Evolutionary conservation across 225 moss, liverwort and hornwort genomes (phyloP), one percentile per base, ranked within the genome.

Genomic region (Polytrichum commune): DNA sequence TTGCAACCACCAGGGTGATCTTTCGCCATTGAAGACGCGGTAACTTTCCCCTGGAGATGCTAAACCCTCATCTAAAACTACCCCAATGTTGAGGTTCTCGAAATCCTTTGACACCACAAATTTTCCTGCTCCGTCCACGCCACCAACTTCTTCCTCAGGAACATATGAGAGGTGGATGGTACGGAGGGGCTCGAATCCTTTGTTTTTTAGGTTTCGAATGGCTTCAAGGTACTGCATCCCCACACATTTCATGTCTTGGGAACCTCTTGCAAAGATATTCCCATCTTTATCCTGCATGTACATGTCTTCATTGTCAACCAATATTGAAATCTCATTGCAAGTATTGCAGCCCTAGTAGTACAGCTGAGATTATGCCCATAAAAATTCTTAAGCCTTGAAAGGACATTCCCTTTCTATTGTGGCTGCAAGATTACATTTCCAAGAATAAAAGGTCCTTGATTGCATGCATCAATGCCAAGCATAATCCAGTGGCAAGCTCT

Each of bases 191-290:
- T 81, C 57, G 62, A 92, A 97, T 25, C 92, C 88, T 66, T 74
- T 66, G 0, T 89, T 77, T 77, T 82, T 93, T 70, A 94, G 78
- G 67, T 81, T 90, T 29, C 93, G 89, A 62, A 93, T 73, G 24
- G 96, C 92, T 76, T 97, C 96, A 6, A 92, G 74, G 77, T 97
- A 94, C 67, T 97, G 96, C 88, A 92, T 89, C 28, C 93, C 92
- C 67, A 97, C 96, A 65, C 91, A 85, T 81, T 97, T 97, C 96
- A 97, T 97, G 84, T 97, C 93, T 65, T 97, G 96, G 7, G 92
- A 78, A 4, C 93, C 93, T 70, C 96, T 81, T 29, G 88, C 96
- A 30, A 85, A 97, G 68, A 97, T 72, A 18, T 88, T 84, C 18
- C 92, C 93, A 24, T 80, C 82, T 22, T 69, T 75, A 68, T 90